A percentile compares a stretch with the other conserved stretches of the same genome.
Evolutionary conservation across 2,329 filamentous ascomycete species (phyloP).

Genomic region (Aspergillus sp.): DNA sequence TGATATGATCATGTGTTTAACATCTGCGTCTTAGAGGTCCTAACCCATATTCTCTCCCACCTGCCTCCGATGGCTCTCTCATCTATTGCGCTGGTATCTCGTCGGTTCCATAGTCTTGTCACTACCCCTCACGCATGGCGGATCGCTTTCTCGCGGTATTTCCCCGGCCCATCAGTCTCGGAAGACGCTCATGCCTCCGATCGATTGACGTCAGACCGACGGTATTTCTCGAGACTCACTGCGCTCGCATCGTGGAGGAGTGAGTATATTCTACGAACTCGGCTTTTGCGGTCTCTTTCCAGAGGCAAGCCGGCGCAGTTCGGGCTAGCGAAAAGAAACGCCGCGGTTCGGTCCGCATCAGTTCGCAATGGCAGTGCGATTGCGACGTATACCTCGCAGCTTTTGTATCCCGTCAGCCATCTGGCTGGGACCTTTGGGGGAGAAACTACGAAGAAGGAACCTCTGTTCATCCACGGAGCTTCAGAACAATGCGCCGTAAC

Average conservation of each 20-base stretch:
- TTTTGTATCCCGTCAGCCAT: slow-evolving; percentile 77
- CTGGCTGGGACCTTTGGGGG: slow-evolving; percentile 77
- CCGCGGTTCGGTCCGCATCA: slow-evolving; percentile 57
- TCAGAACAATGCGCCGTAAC: slow-evolving; percentile 78
- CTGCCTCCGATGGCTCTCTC: slow-evolving; percentile 83
- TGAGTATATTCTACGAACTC: slow-evolving; percentile 88
- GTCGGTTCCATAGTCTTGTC: slow-evolving; percentile 82
- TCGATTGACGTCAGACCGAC: slow-evolving; percentile 70
- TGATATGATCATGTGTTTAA: slow-evolving; percentile 18
- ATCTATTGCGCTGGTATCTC: slow-evolving; percentile 82
- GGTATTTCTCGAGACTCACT: slow-evolving; percentile 81
- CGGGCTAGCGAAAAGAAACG: slow-evolving; percentile 57
- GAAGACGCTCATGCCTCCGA: slow-evolving; percentile 54
- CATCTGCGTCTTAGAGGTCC: slow-evolving; percentile 66
- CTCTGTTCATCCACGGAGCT: slow-evolving; percentile 81
- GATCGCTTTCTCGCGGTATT: slow-evolving; percentile 88
- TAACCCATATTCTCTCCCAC: slow-evolving; percentile 90
- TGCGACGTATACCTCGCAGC: slow-evolving; percentile 82
- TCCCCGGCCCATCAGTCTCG: slow-evolving; percentile 73
- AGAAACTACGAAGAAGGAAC: slow-evolving; percentile 69
- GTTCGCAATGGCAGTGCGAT: slow-evolving; percentile 73
- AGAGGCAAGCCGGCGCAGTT: slow-evolving; percentile 73
- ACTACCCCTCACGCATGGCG: slow-evolving; percentile 94
- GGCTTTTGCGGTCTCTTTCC: slow-evolving; percentile 77
- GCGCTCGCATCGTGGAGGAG: slow-evolving; percentile 90